Percentiles rank a stretch among this genome's conserved stretches.
Conservation (phyloP, 2,329 filamentous ascomycete genomes). For the Talaromyces albobiverticillius region DNA sequence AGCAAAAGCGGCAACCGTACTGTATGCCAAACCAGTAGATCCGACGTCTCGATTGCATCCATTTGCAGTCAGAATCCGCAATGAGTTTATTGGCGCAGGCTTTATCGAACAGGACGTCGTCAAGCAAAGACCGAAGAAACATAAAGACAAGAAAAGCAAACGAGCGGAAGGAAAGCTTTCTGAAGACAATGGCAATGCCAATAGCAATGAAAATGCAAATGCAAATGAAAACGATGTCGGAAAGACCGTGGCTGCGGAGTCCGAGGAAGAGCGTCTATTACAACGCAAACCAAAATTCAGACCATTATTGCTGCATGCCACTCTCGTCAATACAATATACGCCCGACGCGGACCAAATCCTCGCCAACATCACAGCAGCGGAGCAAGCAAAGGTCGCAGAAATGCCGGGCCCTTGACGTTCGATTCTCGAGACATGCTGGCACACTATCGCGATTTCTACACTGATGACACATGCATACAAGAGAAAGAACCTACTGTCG, state of each 20-base stretch:
- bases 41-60: conserved; percentile 38
- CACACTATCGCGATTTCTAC: conserved; percentile 35
- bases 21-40: conserved; percentile 41
- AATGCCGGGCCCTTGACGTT: conserved; percentile 45
- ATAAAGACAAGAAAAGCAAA: background rate
- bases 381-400: conserved; percentile 13
- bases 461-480: conserved; percentile 24
- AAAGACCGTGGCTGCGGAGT: background rate
- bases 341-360: conserved; percentile 26
- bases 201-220: background rate
- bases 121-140: conserved; percentile 12
- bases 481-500: conserved; percentile 15
- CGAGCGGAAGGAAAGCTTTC: background rate
- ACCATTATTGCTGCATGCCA: conserved; percentile 75
- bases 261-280: conserved; percentile 4
- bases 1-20: conserved; percentile 33
- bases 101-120: conserved; percentile 36
- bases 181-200: background rate
- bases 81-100: conserved; percentile 43
- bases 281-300: conserved; percentile 38
- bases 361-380: conserved; percentile 4
- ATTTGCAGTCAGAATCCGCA: conserved; percentile 39
- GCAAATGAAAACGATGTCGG: background rate
- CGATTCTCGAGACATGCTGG: conserved; percentile 33
- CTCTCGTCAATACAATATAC: conserved; percentile 82